Percentiles rank a stretch among this genome's conserved stretches.
Conservation (phyloP, 371 early-diverging fungal species). For the Phascolomyces articulosus region DNA sequence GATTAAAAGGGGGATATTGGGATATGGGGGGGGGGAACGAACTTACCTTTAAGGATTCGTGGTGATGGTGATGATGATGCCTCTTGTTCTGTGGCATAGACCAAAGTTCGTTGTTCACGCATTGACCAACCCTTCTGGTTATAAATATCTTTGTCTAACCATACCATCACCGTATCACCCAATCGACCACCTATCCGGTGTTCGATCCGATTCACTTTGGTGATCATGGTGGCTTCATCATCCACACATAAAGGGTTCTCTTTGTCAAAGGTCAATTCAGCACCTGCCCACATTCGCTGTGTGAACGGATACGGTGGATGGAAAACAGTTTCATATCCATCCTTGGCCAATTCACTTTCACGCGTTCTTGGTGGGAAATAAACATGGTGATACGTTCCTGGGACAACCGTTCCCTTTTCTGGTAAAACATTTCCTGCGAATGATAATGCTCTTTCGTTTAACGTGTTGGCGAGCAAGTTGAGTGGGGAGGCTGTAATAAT, state of each 20-base stretch:
- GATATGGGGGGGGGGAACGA: not conserved
- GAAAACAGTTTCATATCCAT: slow-evolving; percentile 79
- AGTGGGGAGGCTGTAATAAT: slow-evolving; percentile 36
- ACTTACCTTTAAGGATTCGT: not conserved
- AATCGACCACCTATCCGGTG: slow-evolving; percentile 47
- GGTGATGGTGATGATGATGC: not conserved
- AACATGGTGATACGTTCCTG: slow-evolving; percentile 77
- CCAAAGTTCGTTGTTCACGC: slow-evolving; percentile 72
- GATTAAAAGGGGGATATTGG: too few relatives aligned
- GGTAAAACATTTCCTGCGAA: slow-evolving; percentile 19
- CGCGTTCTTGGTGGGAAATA: slow-evolving; percentile 78
- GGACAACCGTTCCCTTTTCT: slow-evolving; percentile 51
- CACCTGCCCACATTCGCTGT: slow-evolving; percentile 90
- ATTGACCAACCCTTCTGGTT: slow-evolving; percentile 70
- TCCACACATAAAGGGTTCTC: slow-evolving; percentile 68
- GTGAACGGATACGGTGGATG: slow-evolving; percentile 78
- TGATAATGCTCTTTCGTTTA: slow-evolving; percentile 18
- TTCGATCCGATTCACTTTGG: slow-evolving; percentile 55
- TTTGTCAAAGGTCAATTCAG: slow-evolving; percentile 59
- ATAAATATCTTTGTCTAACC: slow-evolving; percentile 61
- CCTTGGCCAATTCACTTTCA: slow-evolving; percentile 69
- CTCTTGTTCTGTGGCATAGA: slow-evolving; percentile 51
- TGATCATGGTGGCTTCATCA: slow-evolving; percentile 58
- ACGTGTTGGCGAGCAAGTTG: slow-evolving; percentile 35
- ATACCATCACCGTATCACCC: slow-evolving; percentile 74